Percentiles rank a stretch among this genome's conserved stretches.
phyloP scores from a whole-genome alignment of 805 yeast genomes.

The Metschnikowia aberdeeniae region DNA sequence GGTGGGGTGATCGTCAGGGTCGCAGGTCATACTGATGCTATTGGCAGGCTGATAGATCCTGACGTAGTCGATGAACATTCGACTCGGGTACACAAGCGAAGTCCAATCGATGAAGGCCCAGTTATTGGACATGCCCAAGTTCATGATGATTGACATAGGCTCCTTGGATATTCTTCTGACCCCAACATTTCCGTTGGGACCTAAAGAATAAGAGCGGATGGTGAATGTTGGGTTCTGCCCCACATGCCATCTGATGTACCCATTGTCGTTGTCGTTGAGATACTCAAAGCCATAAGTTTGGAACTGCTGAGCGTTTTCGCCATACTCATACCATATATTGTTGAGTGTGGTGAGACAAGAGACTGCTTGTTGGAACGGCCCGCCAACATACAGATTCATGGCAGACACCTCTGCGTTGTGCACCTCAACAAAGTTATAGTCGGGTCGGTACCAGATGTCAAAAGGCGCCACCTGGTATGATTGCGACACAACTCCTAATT shows the following conservation, averaged over 20 bases:
- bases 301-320: slow-evolving; percentile 48
- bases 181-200: slow-evolving; percentile 38
- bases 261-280: slow-evolving; percentile 58
- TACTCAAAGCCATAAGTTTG: slow-evolving; percentile 81
- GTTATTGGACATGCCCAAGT: slow-evolving; percentile 36
- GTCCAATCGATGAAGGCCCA: slow-evolving; percentile 41
- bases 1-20: slow-evolving; percentile 37
- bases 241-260: slow-evolving; percentile 83
- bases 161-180: slow-evolving; percentile 34
- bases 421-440: slow-evolving; percentile 73
- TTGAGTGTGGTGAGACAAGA: slow-evolving; percentile 80
- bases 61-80: slow-evolving; percentile 36
- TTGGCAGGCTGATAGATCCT: slow-evolving; percentile 38
- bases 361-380: slow-evolving; percentile 90
- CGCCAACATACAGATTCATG: slow-evolving; percentile 88
- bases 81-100: slow-evolving; percentile 32
- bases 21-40: slow-evolving; percentile 30
- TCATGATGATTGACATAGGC: slow-evolving; percentile 37
- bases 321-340: slow-evolving; percentile 74
- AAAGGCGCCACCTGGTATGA: slow-evolving; percentile 90
- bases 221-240: slow-evolving; percentile 50
- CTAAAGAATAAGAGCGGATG: slow-evolving; percentile 31
- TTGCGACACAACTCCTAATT: slow-evolving; percentile 76
- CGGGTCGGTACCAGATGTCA: slow-evolving; percentile 93
- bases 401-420: slow-evolving; percentile 64